These are phyloP conservation scores for Graphilbum ipis-grandicollis DNA, from an alignment of 2,329 filamentous ascomycete genomes.

Conservation along the genomic window DNA sequence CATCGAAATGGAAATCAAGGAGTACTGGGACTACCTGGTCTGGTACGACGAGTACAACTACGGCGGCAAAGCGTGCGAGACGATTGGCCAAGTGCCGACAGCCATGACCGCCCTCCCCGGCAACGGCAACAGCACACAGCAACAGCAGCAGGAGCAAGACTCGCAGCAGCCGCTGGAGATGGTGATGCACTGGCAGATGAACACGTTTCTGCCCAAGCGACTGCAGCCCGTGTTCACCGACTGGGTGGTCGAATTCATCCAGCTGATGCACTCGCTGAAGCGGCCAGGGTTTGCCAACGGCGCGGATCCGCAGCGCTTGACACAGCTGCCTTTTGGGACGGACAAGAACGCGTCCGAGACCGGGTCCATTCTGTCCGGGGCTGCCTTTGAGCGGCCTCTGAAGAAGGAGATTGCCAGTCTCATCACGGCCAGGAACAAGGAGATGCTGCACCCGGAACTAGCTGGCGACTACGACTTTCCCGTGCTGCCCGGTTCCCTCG, in stretches of 20 bases:
- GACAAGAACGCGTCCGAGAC: slow-evolving; percentile 29
- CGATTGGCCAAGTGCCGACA: slow-evolving; percentile 45
- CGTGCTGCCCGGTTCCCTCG: slow-evolving; percentile 49
- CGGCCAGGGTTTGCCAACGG: slow-evolving; percentile 40
- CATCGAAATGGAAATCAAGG: slow-evolving; percentile 89
- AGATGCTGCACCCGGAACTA: slow-evolving; percentile 77
- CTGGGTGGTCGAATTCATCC: slow-evolving; percentile 88
- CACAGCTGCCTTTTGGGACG: slow-evolving; percentile 28
- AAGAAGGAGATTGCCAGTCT: slow-evolving; percentile 75
- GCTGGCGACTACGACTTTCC: slow-evolving; percentile 80
- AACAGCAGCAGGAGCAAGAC: slow-evolving; percentile 38
- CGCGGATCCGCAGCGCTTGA: slow-evolving; percentile 35
- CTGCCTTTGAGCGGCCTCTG: slow-evolving; percentile 70
- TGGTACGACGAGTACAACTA: slow-evolving; percentile 99
- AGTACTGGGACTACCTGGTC: slow-evolving; percentile 97
- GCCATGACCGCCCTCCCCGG: slow-evolving; percentile 14
- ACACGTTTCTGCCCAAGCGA: slow-evolving; percentile 64
- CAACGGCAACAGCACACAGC: slow-evolving; percentile 21
- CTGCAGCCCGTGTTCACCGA: slow-evolving; percentile 77
- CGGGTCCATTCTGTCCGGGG: slow-evolving; percentile 52
- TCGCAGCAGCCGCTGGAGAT: slow-evolving; percentile 31
- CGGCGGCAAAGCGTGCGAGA: slow-evolving; percentile 76
- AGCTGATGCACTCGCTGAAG: slow-evolving; percentile 83
- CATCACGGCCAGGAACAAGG: slow-evolving; percentile 72
- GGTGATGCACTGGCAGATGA: slow-evolving; percentile 97